Base-by-base conservation (phyloP, 1,139 yeast genomes). In the Sugiyamaella japonica region DNA sequence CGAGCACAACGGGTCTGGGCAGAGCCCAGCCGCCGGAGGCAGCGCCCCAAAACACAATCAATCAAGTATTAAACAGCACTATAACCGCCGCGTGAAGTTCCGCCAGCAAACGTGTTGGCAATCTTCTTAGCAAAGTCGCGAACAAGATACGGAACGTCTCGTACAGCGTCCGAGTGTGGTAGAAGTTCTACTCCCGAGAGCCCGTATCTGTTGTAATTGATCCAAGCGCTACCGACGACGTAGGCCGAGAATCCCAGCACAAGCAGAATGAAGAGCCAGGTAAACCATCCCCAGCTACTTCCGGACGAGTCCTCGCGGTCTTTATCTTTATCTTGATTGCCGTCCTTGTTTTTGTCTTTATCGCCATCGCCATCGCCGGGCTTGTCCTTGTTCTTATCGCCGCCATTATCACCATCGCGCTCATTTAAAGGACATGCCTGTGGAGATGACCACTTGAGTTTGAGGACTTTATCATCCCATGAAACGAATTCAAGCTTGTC, bases 11-110 rank as follows among this genome's bases (percentile, higher is more conserved):
- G 31, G 48, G 15, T 16, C 41, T 20, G 32, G 48, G 48, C 48
- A 34, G 32, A 5, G 41, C 48, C 32, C 41, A 15, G 48, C 29
- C 36, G 10, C 29, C 36, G n/a, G n/a, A n/a, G n/a, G n/a, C n/a
- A n/a, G n/a, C n/a, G n/a, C n/a, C n/a, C 17, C 23, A 20, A 3
- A 39, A 12, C 43, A 17, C 17, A 39, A 39, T 20, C 23, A 39
- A 45, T 34, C 3, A 10, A 32, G 9, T 44, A 10, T 32, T 76
- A 90, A 8, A 90, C 96, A 34, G 97, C 97, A 68, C 95, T 85
- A 69, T 90, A 90, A 32, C 96, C 97, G 15, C 95, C 96, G 68
- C 97, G 81, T 63, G 78, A 68, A 47, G 77, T 70, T n/a, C 93
- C 89, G n/a, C 95, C 89, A 25, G 89, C 79, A 59, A 91, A 76